Evolutionary conservation across 2,329 filamentous ascomycete species (phyloP), one percentile per base, ranked within the genome.

Genomic region (Pestalotiopsis sp.): DNA sequence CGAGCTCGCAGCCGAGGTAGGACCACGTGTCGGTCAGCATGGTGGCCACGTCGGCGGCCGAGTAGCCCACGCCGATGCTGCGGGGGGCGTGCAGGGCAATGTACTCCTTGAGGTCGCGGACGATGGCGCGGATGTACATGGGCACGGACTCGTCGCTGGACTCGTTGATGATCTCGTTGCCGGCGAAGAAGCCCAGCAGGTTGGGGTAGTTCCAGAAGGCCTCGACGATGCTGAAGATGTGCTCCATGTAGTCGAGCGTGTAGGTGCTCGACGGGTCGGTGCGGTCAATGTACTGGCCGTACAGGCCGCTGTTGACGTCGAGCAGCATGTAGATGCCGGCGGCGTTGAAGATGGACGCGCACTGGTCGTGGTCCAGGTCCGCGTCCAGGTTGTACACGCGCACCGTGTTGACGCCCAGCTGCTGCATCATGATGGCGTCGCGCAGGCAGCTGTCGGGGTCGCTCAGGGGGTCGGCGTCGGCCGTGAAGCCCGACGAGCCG

Each of bases 41-140:
- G 2, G 87, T 82, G 67, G 91, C 89, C 41, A 94, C 92, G 78
- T 94, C 92, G 62, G 92, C 92, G 69, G 92, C 92, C 9, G 91
- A 93, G 84, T 94, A 94, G 61, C 92, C 92, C 68, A 94, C 90
- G 45, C 91, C 91, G 72, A 94, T 91, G 70, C 81, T 76, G 74
- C 92, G 90, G 76, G 88, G 84, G 68, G 86, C 82, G 77, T 91
- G 88, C 77, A 88, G 89, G 79, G 88, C 86, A 81, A 93, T 89
- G 84, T 94, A 94, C 78, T 89, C 90, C 84, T 92, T 93, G 79
- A 94, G 85, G 79, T 94, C 92, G 73, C 92, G 90, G 59, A 90
- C 93, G 70, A 92, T 87, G 71, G 92, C 91, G 79, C 88, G 85
- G 72, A 90, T 84, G 79, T 92, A 94, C 17, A 88, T 90, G 39